Conservation (phyloP, 768 basidiomycete species). For the Naganishia kalamii region DNA sequence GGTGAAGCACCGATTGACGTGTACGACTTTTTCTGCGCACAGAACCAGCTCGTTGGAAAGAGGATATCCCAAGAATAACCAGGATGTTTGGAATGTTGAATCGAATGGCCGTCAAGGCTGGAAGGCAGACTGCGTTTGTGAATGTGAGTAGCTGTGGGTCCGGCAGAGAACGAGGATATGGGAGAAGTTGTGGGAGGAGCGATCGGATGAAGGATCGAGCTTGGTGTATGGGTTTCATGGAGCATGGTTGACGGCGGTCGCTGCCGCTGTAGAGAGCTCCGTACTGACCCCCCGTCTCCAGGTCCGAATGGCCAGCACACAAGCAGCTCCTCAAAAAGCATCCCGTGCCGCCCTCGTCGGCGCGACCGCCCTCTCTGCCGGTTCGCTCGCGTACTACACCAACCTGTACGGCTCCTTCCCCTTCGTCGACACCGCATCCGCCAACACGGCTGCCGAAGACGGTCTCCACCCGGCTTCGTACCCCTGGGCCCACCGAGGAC, state of each 20-base stretch:
- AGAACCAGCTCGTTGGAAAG: conserved; percentile 1
- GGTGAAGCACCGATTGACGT: too few species aligned
- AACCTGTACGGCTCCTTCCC: conserved; percentile 85
- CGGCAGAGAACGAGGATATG: too few species aligned
- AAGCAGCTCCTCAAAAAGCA: conserved; percentile 10
- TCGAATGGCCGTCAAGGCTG: conserved; percentile 20
- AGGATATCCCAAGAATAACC: background rate
- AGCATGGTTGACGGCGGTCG: too few species aligned
- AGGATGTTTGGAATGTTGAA: conserved; percentile 18
- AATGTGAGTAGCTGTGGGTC: conserved; percentile 10
- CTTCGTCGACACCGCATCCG: conserved; percentile 85
- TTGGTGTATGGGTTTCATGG: too few species aligned
- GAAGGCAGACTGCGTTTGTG: conserved; percentile 14
- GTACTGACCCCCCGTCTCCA: background rate
- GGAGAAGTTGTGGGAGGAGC: background rate
- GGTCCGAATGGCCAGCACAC: conserved; percentile 21
- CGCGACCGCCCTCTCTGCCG: conserved; percentile 70
- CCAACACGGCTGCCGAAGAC: conserved; percentile 84
- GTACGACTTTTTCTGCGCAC: background rate
- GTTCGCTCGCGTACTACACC: conserved; percentile 93
- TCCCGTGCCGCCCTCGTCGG: conserved; percentile 51
- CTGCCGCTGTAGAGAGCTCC: background rate
- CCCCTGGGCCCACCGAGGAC: conserved; percentile 88
- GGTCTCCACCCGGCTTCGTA: conserved; percentile 80
- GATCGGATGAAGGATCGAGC: background rate